A percentile compares a stretch with the other conserved stretches of the same genome.
These are phyloP conservation scores for Metschnikowia dekortorum DNA, from an alignment of 805 yeast species.

Conservation along the genomic window DNA sequence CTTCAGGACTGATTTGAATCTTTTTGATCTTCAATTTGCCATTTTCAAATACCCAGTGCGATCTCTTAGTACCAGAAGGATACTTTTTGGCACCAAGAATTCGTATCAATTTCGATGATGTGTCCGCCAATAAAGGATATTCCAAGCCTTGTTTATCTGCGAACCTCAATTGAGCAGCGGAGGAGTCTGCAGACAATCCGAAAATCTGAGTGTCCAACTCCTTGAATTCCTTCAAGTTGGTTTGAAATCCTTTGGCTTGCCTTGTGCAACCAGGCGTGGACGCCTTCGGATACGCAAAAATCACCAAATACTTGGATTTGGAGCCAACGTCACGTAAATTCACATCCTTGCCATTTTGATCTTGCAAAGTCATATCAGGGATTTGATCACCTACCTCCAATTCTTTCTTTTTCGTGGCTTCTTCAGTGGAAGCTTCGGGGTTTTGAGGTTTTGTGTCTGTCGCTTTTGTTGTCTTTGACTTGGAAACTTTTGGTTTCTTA, in stretches of 20 bases:
- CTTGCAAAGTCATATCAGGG: conserved; percentile 58
- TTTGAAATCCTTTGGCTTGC: conserved; percentile 88
- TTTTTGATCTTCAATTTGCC: conserved; percentile 59
- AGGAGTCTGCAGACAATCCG: conserved; percentile 83
- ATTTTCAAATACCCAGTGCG: conserved; percentile 87
- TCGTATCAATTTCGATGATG: conserved; percentile 62
- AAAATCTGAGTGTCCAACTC: conserved; percentile 53
- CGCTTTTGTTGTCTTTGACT: conserved; percentile 2
- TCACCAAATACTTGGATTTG: conserved; percentile 32
- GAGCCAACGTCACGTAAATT: conserved; percentile 27
- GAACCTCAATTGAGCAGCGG: conserved; percentile 72
- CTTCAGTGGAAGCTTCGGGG: not conserved
- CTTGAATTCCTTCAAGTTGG: conserved; percentile 50
- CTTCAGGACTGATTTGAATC: conserved; percentile 48
- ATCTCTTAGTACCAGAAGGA: conserved; percentile 73
- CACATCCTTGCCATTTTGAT: conserved; percentile 65
- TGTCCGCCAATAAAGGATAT: conserved; percentile 74
- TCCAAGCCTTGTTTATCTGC: conserved; percentile 68
- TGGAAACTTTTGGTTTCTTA: not conserved
- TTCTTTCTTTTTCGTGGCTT: conserved; percentile 12
- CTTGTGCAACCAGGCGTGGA: conserved; percentile 95
- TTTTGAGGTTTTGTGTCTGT: not conserved
- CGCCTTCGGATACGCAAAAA: conserved; percentile 81
- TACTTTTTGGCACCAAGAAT: conserved; percentile 78
- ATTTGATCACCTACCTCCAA: conserved; percentile 56